phyloP scores from a whole-genome alignment of 2,329 filamentous ascomycete species.

The Zymoseptoria brevis region DNA sequence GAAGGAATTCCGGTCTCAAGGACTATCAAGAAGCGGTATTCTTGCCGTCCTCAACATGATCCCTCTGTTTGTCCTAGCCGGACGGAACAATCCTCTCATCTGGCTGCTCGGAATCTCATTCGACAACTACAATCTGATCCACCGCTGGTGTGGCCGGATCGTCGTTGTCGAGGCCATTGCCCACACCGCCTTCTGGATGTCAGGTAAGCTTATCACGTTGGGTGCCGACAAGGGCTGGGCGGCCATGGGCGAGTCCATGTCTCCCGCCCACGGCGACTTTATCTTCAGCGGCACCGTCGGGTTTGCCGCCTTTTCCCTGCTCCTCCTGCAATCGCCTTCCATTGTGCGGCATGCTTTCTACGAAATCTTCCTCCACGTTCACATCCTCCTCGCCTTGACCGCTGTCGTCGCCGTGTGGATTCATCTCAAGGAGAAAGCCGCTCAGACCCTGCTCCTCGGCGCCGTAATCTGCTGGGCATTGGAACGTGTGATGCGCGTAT shows the following conservation, averaged over 20 bases:
- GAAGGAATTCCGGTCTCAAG: constrained; percentile 61
- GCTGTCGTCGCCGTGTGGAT: constrained; percentile 60
- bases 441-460: constrained; percentile 54
- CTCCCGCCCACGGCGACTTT: constrained; percentile 34
- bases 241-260: constrained; percentile 34
- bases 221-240: constrained; percentile 44
- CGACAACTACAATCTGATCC: constrained; percentile 74
- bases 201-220: constrained; percentile 34
- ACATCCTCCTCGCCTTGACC: constrained; percentile 56
- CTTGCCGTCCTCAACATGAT: constrained; percentile 70
- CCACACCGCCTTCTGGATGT: constrained; percentile 56
- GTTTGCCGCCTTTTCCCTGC: constrained; percentile 52
- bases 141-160: constrained; percentile 73
- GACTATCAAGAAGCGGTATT: constrained; percentile 62
- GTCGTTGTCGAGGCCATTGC: constrained; percentile 60
- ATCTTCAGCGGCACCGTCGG: constrained; percentile 57
- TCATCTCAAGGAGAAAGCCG: constrained; percentile 49
- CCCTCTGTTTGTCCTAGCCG: constrained; percentile 65
- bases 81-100: constrained; percentile 72
- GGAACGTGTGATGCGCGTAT: constrained; percentile 55
- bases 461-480: constrained; percentile 59
- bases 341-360: constrained; percentile 70
- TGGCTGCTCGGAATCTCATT: constrained; percentile 64
- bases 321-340: constrained; percentile 62
- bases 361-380: constrained; percentile 66